These are phyloP conservation scores for Phialophora verrucosa DNA, from an alignment of 2,329 filamentous ascomycete genomes.

Conservation along the genomic window DNA sequence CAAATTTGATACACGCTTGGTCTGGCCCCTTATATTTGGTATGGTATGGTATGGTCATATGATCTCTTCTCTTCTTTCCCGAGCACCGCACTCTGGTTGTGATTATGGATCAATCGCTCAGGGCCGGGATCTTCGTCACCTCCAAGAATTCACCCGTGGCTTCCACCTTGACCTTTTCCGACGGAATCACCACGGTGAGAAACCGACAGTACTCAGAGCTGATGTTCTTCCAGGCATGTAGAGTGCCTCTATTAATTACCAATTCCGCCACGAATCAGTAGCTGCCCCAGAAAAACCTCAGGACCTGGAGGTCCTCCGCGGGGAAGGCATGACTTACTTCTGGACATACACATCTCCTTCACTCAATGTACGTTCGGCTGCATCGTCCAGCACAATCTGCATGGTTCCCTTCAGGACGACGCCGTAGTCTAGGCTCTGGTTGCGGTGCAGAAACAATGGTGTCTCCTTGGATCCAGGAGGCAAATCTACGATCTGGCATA, in stretches of 20 bases:
- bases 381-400: conserved; percentile 41
- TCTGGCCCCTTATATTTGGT: too few species aligned
- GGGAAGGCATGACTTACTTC: conserved; percentile 19
- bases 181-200: conserved; percentile 33
- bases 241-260: conserved; percentile 11
- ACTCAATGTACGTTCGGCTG: conserved; percentile 37
- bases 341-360: conserved; percentile 42
- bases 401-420: conserved; percentile 42
- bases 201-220: conserved; percentile 27
- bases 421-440: conserved; percentile 41
- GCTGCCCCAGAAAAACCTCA: background rate
- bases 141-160: conserved; percentile 25
- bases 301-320: too few species aligned
- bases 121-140: conserved; percentile 22
- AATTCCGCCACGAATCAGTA: background rate
- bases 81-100: too few species aligned
- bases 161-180: conserved; percentile 28
- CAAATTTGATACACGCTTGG: too few species aligned
- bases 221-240: conserved; percentile 23
- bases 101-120: conserved; percentile 13
- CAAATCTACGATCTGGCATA: conserved; percentile 39
- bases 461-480: conserved; percentile 22
- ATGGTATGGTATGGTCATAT: too few species aligned
- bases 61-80: too few species aligned
- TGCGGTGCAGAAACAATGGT: conserved; percentile 20